Base-by-base conservation (phyloP, 1,284 basidiomycete species). In the Tylopilus sp. region DNA sequence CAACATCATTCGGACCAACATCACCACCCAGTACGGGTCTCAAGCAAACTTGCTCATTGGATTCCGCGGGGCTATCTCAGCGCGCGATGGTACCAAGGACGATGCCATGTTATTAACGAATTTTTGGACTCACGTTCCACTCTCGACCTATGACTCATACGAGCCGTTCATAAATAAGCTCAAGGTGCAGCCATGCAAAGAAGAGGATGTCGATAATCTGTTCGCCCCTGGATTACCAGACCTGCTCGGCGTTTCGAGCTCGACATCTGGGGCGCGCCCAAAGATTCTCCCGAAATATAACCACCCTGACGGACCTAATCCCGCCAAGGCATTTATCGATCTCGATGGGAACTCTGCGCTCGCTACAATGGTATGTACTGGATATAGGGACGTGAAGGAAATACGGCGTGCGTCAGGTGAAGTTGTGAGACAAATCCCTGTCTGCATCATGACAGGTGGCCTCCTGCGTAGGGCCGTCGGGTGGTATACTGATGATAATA, bases 211-310 rank as follows among this genome's bases (percentile, higher is more conserved):
- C 44, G 24, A 18, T 29, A 56, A 74, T 26, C 44, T 74, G 41
- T 49, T 73, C 19, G 58, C 71, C 22, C 72, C 71, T 6, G 72
- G 72, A 22, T 51, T 75, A 2, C 73, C 71, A 1, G 52, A 61
- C 32, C 62, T 63, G 62, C 53, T 72, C 13, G 61, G 57, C 2
- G 8, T 57, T 4, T 62, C 68, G 2, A 72, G 70, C 52, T 44
- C 61, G 2, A 72, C 70, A 16, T 67, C 68, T 8, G 69, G 66
- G 8, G 57, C 36, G 29, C 33, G 4, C 6, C 47, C 59, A 3
- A 69, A 59, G 24, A n/a, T 60, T 19, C 22, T 63, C 29, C 59
- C 66, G 8, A 62, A 39, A 41, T 53, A 59, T 12, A 5, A 44
- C 36, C 18, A 53, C 16, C 7, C 10, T 36, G 13, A 24, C 8